Evolutionary conservation across 164 flowering plant genomes (phyloP).

Genomic region (Berberis vulgaris): DNA sequence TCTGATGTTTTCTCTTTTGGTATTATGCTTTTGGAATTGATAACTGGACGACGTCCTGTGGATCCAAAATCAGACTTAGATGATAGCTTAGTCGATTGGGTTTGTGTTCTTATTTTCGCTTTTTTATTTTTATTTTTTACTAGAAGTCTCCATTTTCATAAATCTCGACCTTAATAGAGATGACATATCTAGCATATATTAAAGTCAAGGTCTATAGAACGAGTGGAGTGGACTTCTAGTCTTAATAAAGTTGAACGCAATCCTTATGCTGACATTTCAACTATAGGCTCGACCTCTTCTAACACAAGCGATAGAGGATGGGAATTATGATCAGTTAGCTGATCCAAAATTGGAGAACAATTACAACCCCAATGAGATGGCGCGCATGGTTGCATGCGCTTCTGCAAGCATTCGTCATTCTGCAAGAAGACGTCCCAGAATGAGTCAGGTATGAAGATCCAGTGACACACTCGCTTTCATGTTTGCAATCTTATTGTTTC

Average conservation of each 20-base stretch:
- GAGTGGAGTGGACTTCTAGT: too few species aligned
- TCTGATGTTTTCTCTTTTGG: constrained; percentile 88
- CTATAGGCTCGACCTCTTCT: constrained; percentile 61
- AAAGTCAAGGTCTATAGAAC: too few species aligned
- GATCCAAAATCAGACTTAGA: constrained; percentile 42
- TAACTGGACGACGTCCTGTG: constrained; percentile 62
- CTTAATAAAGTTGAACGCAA: neutral
- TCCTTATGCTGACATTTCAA: neutral
- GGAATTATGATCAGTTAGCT: constrained; percentile 38
- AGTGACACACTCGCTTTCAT: neutral
- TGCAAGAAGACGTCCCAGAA: constrained; percentile 52
- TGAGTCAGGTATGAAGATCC: constrained; percentile 51
- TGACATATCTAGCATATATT: too few species aligned
- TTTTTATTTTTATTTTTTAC: neutral
- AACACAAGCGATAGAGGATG: constrained; percentile 34
- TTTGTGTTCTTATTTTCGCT: constrained; percentile 17
- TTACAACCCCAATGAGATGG: constrained; percentile 44
- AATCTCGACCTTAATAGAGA: too few species aligned
- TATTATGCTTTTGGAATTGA: constrained; percentile 67
- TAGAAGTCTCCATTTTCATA: neutral
- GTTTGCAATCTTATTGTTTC: too few species aligned
- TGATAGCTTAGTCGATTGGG: constrained; percentile 82
- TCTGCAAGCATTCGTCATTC: constrained; percentile 61
- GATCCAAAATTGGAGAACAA: constrained; percentile 51
- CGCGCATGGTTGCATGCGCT: constrained; percentile 61